Evolutionary conservation across 345 rosid species (phyloP), one percentile per base, ranked within the genome.

Genomic region (Salix udensis): DNA sequence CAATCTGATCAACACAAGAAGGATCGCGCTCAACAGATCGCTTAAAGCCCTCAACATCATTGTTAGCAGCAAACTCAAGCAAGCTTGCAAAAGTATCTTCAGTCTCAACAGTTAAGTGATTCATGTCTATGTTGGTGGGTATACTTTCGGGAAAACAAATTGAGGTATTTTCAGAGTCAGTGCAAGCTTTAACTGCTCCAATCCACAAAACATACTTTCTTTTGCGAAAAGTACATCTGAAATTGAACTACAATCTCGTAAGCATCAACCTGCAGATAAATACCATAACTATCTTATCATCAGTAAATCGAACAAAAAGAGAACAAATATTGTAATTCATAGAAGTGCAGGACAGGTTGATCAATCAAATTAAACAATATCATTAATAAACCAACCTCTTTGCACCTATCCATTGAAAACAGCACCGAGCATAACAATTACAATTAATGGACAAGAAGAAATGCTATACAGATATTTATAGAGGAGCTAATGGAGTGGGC

Each of bases 61-160:
- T 90, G 82, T 90, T 89, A 69, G 98, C 97, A 18, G 98, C 98
- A 31, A 90, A 89, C 90, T 93, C 98, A 74, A 95, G 97, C 82
- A 93, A 81, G 84, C 97, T 92, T 16, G 92, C 91, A 79, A 91
- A 91, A 65, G 90, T 74, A 79, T 94, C 94, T 80, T 91, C 97
- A 71, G 98, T 94, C 70, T 88, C 90, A 60, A 92, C 83, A 58
- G 89, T 88, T 65, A 94, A 84, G 83, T 92, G 96, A 86, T 90
- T 94, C 98, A 94, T 94, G 44, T 85, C 88, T 65, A 46, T 15
- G 77, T 68, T 74, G 75, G 68, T 39, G n/a, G 69, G 64, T 84
- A 77, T 76, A 75, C 75, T 82, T 81, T 86, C 85, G 67, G 76
- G 87, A 18, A 84, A 65, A 69, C 79, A 46, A 14, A 46, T 76